Percentiles rank a stretch among this genome's conserved stretches.
These are phyloP conservation scores for Graphiopsis chlorocephala DNA, from an alignment of 2,329 filamentous ascomycete species.

Conservation along the genomic window DNA sequence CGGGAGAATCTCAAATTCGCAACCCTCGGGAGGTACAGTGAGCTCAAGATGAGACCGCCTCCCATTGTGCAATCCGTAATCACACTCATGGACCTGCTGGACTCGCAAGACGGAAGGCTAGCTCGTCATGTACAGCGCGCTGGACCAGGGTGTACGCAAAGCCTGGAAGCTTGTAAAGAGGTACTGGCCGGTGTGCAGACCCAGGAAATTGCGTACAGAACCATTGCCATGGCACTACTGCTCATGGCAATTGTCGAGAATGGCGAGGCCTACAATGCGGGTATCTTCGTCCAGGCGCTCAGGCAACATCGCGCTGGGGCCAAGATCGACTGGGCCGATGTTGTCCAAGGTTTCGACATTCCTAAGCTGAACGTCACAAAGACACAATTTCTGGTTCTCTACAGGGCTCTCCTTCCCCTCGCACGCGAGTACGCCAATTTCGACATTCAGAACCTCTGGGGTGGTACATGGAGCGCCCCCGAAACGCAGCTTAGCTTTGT, in stretches of 20 bases:
- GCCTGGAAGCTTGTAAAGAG: slow-evolving; percentile 66
- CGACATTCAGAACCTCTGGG: slow-evolving; percentile 88
- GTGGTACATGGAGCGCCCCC: slow-evolving; percentile 76
- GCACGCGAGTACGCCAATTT: slow-evolving; percentile 63
- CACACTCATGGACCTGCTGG: slow-evolving; percentile 65
- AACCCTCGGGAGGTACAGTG: slow-evolving; percentile 65
- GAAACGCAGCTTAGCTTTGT: slow-evolving; percentile 94
- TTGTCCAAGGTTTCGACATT: slow-evolving; percentile 78
- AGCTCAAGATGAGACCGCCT: slow-evolving; percentile 59
- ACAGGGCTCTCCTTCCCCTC: slow-evolving; percentile 72
- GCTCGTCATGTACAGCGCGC: slow-evolving; percentile 67
- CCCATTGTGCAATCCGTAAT: slow-evolving; percentile 68
- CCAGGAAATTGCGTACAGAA: slow-evolving; percentile 71
- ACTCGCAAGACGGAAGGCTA: slow-evolving; percentile 57
- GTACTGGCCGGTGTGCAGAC: slow-evolving; percentile 55
- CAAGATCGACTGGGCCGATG: slow-evolving; percentile 63
- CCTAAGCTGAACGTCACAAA: slow-evolving; percentile 72
- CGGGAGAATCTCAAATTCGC: slow-evolving; percentile 67
- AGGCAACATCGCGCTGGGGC: slow-evolving; percentile 55
- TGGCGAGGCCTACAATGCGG: slow-evolving; percentile 64
- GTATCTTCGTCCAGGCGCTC: slow-evolving; percentile 62
- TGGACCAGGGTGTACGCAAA: slow-evolving; percentile 72
- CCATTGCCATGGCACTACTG: slow-evolving; percentile 77
- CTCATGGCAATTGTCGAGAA: slow-evolving; percentile 63
- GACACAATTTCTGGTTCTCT: slow-evolving; percentile 76